phyloP scores from a whole-genome alignment of 352 stramenopile genomes.

The Saprolegnia parasitica region DNA sequence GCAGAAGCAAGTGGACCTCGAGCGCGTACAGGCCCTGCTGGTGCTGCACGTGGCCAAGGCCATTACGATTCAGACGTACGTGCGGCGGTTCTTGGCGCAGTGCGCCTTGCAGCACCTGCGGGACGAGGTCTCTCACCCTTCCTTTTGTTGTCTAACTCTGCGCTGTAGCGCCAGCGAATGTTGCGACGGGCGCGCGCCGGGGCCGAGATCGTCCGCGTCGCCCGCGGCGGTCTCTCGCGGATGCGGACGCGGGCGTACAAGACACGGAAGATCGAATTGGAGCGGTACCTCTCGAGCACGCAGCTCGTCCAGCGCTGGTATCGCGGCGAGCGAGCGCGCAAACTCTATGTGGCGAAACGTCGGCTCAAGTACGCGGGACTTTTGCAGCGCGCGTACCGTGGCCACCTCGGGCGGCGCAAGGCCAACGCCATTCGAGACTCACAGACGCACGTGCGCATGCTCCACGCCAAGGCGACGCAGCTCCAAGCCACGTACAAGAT shows the following conservation, averaged over 20 bases:
- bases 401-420: constrained; percentile 46
- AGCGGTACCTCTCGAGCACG: constrained; percentile 35
- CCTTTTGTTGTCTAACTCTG: background rate
- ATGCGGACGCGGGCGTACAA: constrained; percentile 39
- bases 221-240: constrained; percentile 54
- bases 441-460: constrained; percentile 38
- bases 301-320: constrained; percentile 60
- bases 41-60: constrained; percentile 15
- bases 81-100: constrained; percentile 51
- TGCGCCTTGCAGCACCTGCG: constrained; percentile 36
- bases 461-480: constrained; percentile 62
- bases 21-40: background rate
- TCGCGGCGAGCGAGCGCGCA: constrained; percentile 57
- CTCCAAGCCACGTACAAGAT: constrained; percentile 88
- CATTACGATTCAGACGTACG: constrained; percentile 49
- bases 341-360: constrained; percentile 41
- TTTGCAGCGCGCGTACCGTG: constrained; percentile 71
- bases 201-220: constrained; percentile 58
- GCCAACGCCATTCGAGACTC: constrained; percentile 43
- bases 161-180: constrained; percentile 34
- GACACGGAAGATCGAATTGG: constrained; percentile 28
- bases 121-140: background rate
- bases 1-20: background rate
- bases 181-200: constrained; percentile 49
- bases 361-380: constrained; percentile 42